These are phyloP conservation scores for Chloris gayana DNA, from an alignment of 176 grass and related monocot species.

Conservation along the genomic window DNA sequence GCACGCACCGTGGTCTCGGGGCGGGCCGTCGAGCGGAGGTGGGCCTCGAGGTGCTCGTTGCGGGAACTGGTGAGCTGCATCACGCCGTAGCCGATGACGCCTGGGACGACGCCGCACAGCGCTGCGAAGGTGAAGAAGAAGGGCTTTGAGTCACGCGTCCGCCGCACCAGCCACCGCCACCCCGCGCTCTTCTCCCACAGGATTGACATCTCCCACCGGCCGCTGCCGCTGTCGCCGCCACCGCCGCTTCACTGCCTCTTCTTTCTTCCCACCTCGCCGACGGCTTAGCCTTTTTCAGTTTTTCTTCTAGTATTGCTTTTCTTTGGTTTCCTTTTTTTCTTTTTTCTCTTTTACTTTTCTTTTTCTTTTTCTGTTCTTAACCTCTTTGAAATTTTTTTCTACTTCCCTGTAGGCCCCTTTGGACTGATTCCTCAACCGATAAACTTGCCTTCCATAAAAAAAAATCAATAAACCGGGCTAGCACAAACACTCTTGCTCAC, in stretches of 20 bases:
- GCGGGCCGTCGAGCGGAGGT: constrained; percentile 72
- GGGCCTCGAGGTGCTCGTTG: constrained; percentile 79
- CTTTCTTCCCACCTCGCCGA: background rate
- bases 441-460: no score
- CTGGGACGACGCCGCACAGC: constrained; percentile 78
- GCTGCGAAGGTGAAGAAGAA: constrained; percentile 92
- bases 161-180: constrained; percentile 85
- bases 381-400: no score
- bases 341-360: no score
- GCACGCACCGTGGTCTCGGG: constrained; percentile 62
- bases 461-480: no score
- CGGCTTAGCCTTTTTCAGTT: background rate
- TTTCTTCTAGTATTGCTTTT: no score
- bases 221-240: background rate
- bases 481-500: no score
- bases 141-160: constrained; percentile 85
- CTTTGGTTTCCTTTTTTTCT: no score
- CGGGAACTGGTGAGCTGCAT: constrained; percentile 89
- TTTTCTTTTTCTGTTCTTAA: no score
- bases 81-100: constrained; percentile 82
- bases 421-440: no score
- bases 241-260: background rate
- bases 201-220: constrained; percentile 61
- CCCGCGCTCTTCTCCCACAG: constrained; percentile 94
- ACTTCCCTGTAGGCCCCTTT: no score